phyloP scores from a whole-genome alignment of 305 asterid species.

The Fraxinus ornus region DNA sequence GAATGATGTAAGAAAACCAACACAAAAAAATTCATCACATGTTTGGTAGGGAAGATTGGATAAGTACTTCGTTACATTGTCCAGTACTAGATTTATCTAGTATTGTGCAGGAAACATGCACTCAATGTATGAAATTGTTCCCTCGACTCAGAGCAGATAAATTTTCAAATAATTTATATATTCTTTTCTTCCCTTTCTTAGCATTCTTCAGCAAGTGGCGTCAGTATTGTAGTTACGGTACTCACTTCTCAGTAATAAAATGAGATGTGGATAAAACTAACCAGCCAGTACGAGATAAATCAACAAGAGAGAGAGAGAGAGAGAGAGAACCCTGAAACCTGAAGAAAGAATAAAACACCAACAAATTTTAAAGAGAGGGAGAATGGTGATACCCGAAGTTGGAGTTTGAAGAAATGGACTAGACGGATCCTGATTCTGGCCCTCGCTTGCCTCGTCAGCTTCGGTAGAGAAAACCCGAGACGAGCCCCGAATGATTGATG shows the following conservation, averaged over 20 bases:
- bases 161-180: neutral
- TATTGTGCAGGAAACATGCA: neutral
- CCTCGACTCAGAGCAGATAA: neutral
- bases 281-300: neutral
- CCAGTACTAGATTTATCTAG: too few species aligned
- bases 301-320: neutral
- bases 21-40: neutral
- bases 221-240: neutral
- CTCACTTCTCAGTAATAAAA: neutral
- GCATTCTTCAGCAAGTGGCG: neutral
- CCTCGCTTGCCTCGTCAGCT: conserved; percentile 40
- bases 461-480: conserved; percentile 59
- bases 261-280: neutral
- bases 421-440: conserved; percentile 22
- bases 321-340: conserved; percentile 9
- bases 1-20: neutral
- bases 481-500: conserved; percentile 27
- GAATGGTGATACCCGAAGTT: conserved; percentile 32
- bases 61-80: neutral
- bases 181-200: neutral
- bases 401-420: conserved; percentile 37
- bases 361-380: neutral
- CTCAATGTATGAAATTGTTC: neutral
- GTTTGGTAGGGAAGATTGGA: neutral
- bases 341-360: neutral